These are phyloP conservation scores for Fusarium palustre DNA, from an alignment of 2,329 filamentous ascomycete genomes.

Conservation along the genomic window DNA sequence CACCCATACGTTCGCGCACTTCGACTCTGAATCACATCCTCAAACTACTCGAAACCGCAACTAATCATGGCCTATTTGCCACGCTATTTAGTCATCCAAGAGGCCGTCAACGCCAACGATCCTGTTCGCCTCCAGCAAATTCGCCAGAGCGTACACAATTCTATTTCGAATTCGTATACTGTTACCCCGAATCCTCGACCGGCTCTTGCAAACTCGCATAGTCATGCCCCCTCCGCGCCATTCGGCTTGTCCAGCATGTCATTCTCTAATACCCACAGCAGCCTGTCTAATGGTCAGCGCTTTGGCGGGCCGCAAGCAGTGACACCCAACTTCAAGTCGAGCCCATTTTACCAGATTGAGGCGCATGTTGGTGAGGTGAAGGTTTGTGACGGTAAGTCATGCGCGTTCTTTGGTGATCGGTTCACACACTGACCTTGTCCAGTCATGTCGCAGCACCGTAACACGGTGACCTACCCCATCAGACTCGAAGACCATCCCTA, in stretches of 20 bases:
- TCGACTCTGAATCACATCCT: neutral
- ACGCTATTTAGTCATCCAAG: constrained; percentile 55
- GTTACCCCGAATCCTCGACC: constrained; percentile 34
- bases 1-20: neutral
- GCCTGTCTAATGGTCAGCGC: constrained; percentile 39
- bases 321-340: constrained; percentile 68
- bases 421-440: constrained; percentile 19
- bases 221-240: constrained; percentile 20
- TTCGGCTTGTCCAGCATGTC: constrained; percentile 38
- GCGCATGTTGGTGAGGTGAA: constrained; percentile 72
- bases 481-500: constrained; percentile 63
- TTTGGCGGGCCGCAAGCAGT: constrained; percentile 32
- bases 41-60: neutral
- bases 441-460: constrained; percentile 68
- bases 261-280: constrained; percentile 33
- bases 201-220: constrained; percentile 29
- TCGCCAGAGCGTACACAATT: constrained; percentile 56
- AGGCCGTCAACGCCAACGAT: constrained; percentile 54
- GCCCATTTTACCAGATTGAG: constrained; percentile 84
- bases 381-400: constrained; percentile 76
- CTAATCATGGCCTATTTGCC: constrained; percentile 26
- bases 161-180: constrained; percentile 47
- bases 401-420: neutral
- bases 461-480: constrained; percentile 60
- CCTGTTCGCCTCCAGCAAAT: constrained; percentile 58